These are phyloP conservation scores for Microdochium paspali DNA, from an alignment of 2,329 filamentous ascomycete genomes.

Conservation along the genomic window DNA sequence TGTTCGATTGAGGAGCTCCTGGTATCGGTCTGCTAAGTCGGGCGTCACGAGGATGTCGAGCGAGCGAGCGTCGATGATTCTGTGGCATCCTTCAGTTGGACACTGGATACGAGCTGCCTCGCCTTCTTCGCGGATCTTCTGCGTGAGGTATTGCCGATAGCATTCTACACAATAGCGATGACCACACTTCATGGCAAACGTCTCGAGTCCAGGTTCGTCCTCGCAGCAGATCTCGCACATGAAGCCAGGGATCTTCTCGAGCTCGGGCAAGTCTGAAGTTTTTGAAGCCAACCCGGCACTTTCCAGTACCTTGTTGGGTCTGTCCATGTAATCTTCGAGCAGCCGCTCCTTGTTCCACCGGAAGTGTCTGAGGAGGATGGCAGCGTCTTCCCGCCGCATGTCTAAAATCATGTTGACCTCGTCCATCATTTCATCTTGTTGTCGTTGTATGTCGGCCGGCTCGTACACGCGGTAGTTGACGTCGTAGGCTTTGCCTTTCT, in stretches of 20 bases:
- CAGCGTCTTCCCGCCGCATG: slow-evolving; percentile 78
- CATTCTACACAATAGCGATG: slow-evolving; percentile 91
- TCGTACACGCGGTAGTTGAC: slow-evolving; percentile 76
- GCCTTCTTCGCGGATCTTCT: slow-evolving; percentile 92
- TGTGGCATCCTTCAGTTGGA: slow-evolving; percentile 75
- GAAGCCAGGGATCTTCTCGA: slow-evolving; percentile 68
- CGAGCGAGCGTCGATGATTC: slow-evolving; percentile 85
- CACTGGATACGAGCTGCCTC: slow-evolving; percentile 94
- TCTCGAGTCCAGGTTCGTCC: slow-evolving; percentile 65
- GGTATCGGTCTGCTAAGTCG: slow-evolving; percentile 57
- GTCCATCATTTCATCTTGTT: slow-evolving; percentile 78
- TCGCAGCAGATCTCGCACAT: slow-evolving; percentile 95
- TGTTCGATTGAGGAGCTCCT: slow-evolving; percentile 78
- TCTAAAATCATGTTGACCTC: slow-evolving; percentile 90
- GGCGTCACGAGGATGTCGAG: slow-evolving; percentile 63
- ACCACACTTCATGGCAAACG: slow-evolving; percentile 90
- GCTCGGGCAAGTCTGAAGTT: slow-evolving; percentile 51
- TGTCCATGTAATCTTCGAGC: slow-evolving; percentile 95
- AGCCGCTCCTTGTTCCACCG: slow-evolving; percentile 95
- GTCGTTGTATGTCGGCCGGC: slow-evolving; percentile 70
- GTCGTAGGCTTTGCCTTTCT: slow-evolving; percentile 68
- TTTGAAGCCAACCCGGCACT: slow-evolving; percentile 70
- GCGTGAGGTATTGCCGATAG: slow-evolving; percentile 80
- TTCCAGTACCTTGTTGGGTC: slow-evolving; percentile 68
- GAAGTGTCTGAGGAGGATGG: slow-evolving; percentile 80